Percentiles rank a stretch among this genome's conserved stretches.
Evolutionary conservation across 2,329 filamentous ascomycete genomes (phyloP).

Genomic region (Cladorrhinum sp.): DNA sequence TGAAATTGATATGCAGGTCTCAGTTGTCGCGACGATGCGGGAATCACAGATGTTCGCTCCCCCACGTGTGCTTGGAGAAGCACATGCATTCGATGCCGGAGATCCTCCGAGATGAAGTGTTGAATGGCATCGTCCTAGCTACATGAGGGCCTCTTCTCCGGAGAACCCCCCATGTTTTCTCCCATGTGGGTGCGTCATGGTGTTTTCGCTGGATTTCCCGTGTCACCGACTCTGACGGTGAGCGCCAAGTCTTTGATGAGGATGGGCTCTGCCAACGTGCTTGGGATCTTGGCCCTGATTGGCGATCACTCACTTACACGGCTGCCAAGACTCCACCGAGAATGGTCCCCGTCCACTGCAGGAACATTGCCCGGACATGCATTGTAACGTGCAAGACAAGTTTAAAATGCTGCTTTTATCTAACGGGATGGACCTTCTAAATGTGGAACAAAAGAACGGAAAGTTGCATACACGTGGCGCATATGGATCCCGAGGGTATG

Average conservation of each 20-base stretch:
- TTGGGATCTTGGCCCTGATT: slow-evolving; percentile 18
- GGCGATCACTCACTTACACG: slow-evolving; percentile 15
- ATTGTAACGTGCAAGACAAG: background rate
- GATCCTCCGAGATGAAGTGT: background rate
- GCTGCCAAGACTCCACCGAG: slow-evolving; percentile 5
- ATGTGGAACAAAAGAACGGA: background rate
- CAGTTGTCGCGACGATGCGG: slow-evolving; percentile 3
- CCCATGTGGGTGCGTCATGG: background rate
- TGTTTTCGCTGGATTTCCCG: background rate
- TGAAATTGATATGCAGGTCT: background rate
- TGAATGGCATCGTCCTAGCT: too few species aligned
- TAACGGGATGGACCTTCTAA: background rate
- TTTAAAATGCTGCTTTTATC: background rate
- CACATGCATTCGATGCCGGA: background rate
- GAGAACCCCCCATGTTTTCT: background rate
- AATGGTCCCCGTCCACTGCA: slow-evolving; percentile 13
- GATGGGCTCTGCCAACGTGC: slow-evolving; percentile 18
- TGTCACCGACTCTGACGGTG: slow-evolving; percentile 1
- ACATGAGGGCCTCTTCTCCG: too few species aligned
- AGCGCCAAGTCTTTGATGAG: slow-evolving; percentile 11
- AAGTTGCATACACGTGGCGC: background rate
- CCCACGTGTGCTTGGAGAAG: slow-evolving; percentile 15
- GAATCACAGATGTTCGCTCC: slow-evolving; percentile 14
- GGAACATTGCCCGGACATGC: slow-evolving; percentile 6
- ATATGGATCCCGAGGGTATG: too few species aligned